Percentiles rank a stretch among this genome's conserved stretches.
Evolutionary conservation across 2,329 filamentous ascomycete species (phyloP).

Genomic region (Penicillium italicum): DNA sequence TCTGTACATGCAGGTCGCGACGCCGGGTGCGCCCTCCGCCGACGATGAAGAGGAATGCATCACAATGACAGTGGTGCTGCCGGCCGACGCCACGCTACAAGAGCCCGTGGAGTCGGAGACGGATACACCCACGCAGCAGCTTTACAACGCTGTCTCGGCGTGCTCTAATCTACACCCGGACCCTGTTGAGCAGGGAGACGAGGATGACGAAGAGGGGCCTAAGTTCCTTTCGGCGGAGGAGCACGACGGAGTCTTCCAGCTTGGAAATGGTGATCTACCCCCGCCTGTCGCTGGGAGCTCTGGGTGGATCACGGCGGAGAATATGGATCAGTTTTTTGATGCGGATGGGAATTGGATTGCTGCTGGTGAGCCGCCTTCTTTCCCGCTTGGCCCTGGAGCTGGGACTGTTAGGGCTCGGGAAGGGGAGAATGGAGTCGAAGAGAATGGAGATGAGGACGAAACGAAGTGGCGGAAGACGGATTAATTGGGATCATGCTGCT

Average conservation of each 20-base stretch:
- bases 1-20: constrained; percentile 48
- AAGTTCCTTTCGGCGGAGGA: constrained; percentile 15
- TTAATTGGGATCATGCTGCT: background rate
- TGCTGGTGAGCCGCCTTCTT: constrained; percentile 40
- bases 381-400: constrained; percentile 54
- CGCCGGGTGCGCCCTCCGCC: constrained; percentile 24
- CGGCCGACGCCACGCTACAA: constrained; percentile 22
- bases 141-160: constrained; percentile 46
- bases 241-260: constrained; percentile 33
- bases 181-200: constrained; percentile 36
- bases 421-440: constrained; percentile 51
- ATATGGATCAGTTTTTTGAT: constrained; percentile 79
- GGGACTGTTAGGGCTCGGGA: constrained; percentile 61
- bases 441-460: constrained; percentile 42
- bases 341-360: constrained; percentile 74
- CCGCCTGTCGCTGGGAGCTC: constrained; percentile 49
- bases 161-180: constrained; percentile 51
- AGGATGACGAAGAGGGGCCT: constrained; percentile 29
- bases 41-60: constrained; percentile 44
- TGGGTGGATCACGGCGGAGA: constrained; percentile 75
- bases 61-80: constrained; percentile 44
- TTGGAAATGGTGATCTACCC: constrained; percentile 42
- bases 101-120: constrained; percentile 22
- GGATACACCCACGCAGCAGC: constrained; percentile 39
- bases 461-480: constrained; percentile 54